phyloP scores from a whole-genome alignment of 108 stramenopile genomes.

The Fistulifera solaris region DNA sequence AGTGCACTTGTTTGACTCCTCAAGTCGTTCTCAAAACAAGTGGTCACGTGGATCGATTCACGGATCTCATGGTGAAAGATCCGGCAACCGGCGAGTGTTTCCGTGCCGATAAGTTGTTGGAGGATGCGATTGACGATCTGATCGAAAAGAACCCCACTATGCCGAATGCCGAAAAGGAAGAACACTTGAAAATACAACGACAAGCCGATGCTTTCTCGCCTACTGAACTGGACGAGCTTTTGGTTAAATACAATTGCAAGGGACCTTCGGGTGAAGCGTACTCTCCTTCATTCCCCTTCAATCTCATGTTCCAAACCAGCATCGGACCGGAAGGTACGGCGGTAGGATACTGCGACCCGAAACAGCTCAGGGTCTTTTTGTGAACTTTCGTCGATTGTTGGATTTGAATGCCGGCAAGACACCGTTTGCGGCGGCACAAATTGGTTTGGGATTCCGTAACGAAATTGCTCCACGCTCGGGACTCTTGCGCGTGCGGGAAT shows the following conservation, averaged over 20 bases:
- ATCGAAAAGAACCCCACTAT: constrained; percentile 80
- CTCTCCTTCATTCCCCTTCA: constrained; percentile 95
- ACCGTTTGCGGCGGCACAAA: constrained; percentile 99
- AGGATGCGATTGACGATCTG: constrained; percentile 95
- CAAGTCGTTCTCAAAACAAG: constrained; percentile 92
- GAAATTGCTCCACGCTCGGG: constrained; percentile 98
- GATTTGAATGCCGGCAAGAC: constrained; percentile 93
- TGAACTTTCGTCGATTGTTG: constrained; percentile 96
- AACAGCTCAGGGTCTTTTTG: constrained; percentile 98
- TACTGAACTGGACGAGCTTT: constrained; percentile 84
- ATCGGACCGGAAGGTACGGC: constrained; percentile 98
- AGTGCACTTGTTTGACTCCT: constrained; percentile 97
- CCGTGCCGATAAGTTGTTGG: constrained; percentile 96
- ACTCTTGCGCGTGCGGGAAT: constrained; percentile 98
- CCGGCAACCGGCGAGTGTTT: constrained; percentile 84
- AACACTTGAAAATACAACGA: constrained; percentile 83
- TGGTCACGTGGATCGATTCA: constrained; percentile 99
- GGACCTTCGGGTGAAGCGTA: constrained; percentile 82
- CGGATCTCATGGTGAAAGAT: constrained; percentile 99
- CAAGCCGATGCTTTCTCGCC: constrained; percentile 97
- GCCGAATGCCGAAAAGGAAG: constrained; percentile 74
- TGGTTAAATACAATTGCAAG: constrained; percentile 83
- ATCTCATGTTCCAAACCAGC: constrained; percentile 99
- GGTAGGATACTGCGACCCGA: constrained; percentile 98
- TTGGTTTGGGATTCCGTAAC: constrained; percentile 98